Evolutionary conservation across 2,329 filamentous ascomycete species (phyloP).

Genomic region (Diplocarpon mali): DNA sequence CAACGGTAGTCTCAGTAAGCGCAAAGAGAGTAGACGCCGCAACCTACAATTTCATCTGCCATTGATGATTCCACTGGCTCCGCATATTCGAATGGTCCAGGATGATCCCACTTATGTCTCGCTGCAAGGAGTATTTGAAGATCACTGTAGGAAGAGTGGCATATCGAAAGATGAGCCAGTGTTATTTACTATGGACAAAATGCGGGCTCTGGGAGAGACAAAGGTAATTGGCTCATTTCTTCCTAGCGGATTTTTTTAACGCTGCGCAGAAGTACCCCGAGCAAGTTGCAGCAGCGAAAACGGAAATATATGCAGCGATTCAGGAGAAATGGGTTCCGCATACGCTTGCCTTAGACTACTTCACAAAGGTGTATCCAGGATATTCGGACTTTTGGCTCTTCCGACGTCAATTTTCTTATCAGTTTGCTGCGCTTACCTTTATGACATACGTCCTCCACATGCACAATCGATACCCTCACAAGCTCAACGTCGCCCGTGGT

Average conservation of each 20-base stretch:
- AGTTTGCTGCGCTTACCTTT: slow-evolving; percentile 88
- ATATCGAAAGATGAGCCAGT: slow-evolving; percentile 93
- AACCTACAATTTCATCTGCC: slow-evolving; percentile 95
- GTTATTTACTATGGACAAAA: slow-evolving; percentile 89
- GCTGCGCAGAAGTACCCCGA: slow-evolving; percentile 50
- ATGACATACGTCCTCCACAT: slow-evolving; percentile 99
- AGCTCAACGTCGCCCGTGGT: slow-evolving; percentile 79
- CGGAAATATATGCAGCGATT: slow-evolving; percentile 91
- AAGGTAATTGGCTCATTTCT: slow-evolving; percentile 15
- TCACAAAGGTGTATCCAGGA: slow-evolving; percentile 75
- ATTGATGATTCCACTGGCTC: slow-evolving; percentile 88
- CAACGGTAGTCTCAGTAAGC: slow-evolving; percentile 81
- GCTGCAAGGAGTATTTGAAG: slow-evolving; percentile 89
- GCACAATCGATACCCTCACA: slow-evolving; percentile 89
- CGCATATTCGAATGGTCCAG: slow-evolving; percentile 88
- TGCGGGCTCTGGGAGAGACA: slow-evolving; percentile 62
- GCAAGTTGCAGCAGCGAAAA: slow-evolving; percentile 58
- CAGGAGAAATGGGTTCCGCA: slow-evolving; percentile 87
- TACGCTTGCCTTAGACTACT: slow-evolving; percentile 75
- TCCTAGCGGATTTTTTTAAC: not conserved
- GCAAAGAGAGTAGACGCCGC: slow-evolving; percentile 87
- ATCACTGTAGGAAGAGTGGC: slow-evolving; percentile 78
- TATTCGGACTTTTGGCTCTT: slow-evolving; percentile 98
- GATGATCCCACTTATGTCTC: slow-evolving; percentile 93
- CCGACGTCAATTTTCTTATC: slow-evolving; percentile 92